Evolutionary conservation across 805 yeast species (phyloP).

Genomic region (Monosporozyma solicola): DNA sequence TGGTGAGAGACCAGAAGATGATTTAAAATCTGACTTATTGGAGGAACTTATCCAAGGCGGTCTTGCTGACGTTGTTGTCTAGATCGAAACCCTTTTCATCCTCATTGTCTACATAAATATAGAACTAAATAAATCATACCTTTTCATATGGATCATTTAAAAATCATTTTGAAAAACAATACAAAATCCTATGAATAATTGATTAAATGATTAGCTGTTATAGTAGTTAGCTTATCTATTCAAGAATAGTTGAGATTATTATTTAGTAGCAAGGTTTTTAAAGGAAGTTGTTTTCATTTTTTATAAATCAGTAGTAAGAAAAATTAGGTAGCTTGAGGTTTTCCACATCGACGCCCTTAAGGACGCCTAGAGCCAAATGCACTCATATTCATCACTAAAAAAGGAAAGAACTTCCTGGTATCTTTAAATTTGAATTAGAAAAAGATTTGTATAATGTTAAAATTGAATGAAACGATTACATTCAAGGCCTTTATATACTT

Average conservation of each 20-base stretch:
- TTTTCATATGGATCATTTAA: not conserved
- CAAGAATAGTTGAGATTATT: too few species aligned
- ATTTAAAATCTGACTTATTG: slow-evolving; percentile 41
- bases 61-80: slow-evolving; percentile 14
- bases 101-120: not conserved
- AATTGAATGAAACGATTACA: not conserved
- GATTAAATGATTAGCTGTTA: not conserved
- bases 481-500: slow-evolving; percentile 12
- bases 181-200: not conserved
- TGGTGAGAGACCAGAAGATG: slow-evolving; percentile 41
- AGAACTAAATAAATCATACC: not conserved
- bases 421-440: slow-evolving; percentile 3
- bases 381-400: slow-evolving; percentile 81
- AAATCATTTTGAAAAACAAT: too few species aligned
- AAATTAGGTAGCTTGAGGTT: slow-evolving; percentile 92
- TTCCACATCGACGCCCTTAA: slow-evolving; percentile 85
- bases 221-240: too few species aligned
- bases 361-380: slow-evolving; percentile 97
- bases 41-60: slow-evolving; percentile 27
- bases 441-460: not conserved
- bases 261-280: not conserved
- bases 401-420: slow-evolving; percentile 29
- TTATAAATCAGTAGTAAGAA: slow-evolving; percentile 47
- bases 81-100: not conserved
- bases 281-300: slow-evolving; percentile 4